Conservation (phyloP, 495 filamentous ascomycete species). For the Tuber brumale region DNA sequence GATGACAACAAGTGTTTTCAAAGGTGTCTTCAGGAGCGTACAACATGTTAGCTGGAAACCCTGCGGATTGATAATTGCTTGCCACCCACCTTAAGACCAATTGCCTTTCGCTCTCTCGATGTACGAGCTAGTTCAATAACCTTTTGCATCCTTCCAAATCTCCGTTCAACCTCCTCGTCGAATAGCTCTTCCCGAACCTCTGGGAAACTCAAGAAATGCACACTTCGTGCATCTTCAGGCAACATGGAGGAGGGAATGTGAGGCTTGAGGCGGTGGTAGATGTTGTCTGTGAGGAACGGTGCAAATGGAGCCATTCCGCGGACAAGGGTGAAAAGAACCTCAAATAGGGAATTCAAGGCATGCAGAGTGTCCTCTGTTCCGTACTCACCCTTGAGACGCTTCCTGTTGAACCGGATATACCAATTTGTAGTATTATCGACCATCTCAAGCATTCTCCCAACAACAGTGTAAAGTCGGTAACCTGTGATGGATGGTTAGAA, state of each 20-base stretch:
- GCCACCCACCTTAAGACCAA: slow-evolving; percentile 54
- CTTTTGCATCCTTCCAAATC: slow-evolving; percentile 85
- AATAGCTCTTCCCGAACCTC: slow-evolving; percentile 82
- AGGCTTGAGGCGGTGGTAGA: slow-evolving; percentile 79
- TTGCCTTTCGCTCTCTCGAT: slow-evolving; percentile 73
- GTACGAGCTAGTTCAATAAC: slow-evolving; percentile 86
- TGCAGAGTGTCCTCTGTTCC: slow-evolving; percentile 81
- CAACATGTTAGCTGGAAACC: slow-evolving; percentile 10
- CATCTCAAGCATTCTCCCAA: slow-evolving; percentile 75
- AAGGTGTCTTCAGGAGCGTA: slow-evolving; percentile 58
- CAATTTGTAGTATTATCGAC: slow-evolving; percentile 97
- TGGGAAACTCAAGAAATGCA: slow-evolving; percentile 90
- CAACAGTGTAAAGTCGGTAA: slow-evolving; percentile 89
- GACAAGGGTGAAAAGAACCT: slow-evolving; percentile 83
- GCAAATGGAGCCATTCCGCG: slow-evolving; percentile 88
- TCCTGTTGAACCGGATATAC: slow-evolving; percentile 99
- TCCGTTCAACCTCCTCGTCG: slow-evolving; percentile 74
- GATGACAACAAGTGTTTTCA: slow-evolving; percentile 86
- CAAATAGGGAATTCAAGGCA: slow-evolving; percentile 93
- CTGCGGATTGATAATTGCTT: too few relatives aligned
- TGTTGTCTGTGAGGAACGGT: slow-evolving; percentile 90
- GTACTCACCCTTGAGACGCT: slow-evolving; percentile 87
- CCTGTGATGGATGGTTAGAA: slow-evolving; percentile 41
- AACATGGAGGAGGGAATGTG: slow-evolving; percentile 62
- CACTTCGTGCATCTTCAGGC: slow-evolving; percentile 66